Conservation (phyloP, 2,329 filamentous ascomycete species). For the Penicillium sp. region DNA sequence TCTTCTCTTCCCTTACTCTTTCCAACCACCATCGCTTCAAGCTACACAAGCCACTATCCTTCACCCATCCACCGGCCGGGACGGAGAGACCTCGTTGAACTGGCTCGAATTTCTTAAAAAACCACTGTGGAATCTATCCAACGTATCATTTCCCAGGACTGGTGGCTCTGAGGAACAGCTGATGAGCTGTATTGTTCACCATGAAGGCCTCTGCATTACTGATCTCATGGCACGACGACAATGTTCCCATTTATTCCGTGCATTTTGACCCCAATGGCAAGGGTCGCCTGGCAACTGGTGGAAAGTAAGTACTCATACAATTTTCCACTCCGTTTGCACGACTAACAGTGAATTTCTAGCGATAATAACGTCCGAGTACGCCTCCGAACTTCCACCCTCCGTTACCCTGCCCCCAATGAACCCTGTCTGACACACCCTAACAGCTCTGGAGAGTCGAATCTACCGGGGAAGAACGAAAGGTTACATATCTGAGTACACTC, state of each 20-base stretch:
- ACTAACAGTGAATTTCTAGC: conserved; percentile 31
- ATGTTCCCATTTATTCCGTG: conserved; percentile 93
- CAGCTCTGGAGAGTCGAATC: conserved; percentile 90
- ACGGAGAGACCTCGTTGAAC: conserved; percentile 9
- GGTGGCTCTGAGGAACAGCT: conserved; percentile 16
- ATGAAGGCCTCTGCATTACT: conserved; percentile 98
- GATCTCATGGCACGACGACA: conserved; percentile 98
- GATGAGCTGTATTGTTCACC: conserved; percentile 36
- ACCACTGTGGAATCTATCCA: background rate
- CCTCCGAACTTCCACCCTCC: conserved; percentile 23
- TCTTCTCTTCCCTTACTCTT: background rate
- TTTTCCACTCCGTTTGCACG: background rate
- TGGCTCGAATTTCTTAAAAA: background rate
- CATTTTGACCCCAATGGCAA: conserved; percentile 94
- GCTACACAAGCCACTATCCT: background rate
- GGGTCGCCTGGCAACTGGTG: conserved; percentile 86
- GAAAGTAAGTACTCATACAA: conserved; percentile 58
- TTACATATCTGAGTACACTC: conserved; percentile 88
- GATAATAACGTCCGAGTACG: conserved; percentile 93
- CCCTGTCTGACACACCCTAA: conserved; percentile 37
- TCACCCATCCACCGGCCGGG: conserved; percentile 5
- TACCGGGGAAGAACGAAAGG: conserved; percentile 81
- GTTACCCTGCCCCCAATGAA: conserved; percentile 13
- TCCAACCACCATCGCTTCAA: conserved; percentile 1
- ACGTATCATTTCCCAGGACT: background rate